Base-by-base conservation (phyloP, 257 asterid genomes). In the Primulina tabacum region DNA sequence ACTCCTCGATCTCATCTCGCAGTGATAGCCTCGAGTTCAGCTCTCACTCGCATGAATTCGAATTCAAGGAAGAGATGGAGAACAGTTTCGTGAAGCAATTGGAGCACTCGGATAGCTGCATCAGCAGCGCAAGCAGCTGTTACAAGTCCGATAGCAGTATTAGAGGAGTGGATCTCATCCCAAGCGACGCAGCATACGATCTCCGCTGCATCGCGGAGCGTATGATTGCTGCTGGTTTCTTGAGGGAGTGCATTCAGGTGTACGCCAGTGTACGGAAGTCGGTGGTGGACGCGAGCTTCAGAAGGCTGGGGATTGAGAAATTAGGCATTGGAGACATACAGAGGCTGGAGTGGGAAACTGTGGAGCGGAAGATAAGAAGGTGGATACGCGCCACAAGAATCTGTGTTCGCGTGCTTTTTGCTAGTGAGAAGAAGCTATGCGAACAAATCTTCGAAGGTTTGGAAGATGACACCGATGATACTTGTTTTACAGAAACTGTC, bases 181-280 rank as follows among this genome's bases (percentile, higher is more conserved):
- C 82, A 11, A 0, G 28, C 53, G 79, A 78, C 17, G 78, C 83
- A 1, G 70, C 73, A 33, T 64, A 76, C 38, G 77, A 76, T 66
- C 83, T 81, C 67, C 75, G 81, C 35, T 16, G 75, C 69, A 78
- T 81, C 28, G 83, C 86, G 1, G 79, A 75, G 60, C 65, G 79
- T n/a, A 78, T 81, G 86, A 70, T 73, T 33, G 64, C 80, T 2
- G 72, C 80, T 20, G 81, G 81, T 20, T 75, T 70, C 65, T 38
- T 30, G 34, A 72, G 81, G 2, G 83, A 81, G 70, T 71, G 84
- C n/a, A 62, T 77, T 47, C 80, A 75, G 62, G 83, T 82, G 38
- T 85, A 85, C 32, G 76, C 80, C 0, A 73, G 82, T 68, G 82
- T 78, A 9, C 74, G 89, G 43, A 82, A 78, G 71, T 79, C 82